phyloP scores from a whole-genome alignment of 2,329 filamentous ascomycete species.

The Verticillium zaregamsianum region DNA sequence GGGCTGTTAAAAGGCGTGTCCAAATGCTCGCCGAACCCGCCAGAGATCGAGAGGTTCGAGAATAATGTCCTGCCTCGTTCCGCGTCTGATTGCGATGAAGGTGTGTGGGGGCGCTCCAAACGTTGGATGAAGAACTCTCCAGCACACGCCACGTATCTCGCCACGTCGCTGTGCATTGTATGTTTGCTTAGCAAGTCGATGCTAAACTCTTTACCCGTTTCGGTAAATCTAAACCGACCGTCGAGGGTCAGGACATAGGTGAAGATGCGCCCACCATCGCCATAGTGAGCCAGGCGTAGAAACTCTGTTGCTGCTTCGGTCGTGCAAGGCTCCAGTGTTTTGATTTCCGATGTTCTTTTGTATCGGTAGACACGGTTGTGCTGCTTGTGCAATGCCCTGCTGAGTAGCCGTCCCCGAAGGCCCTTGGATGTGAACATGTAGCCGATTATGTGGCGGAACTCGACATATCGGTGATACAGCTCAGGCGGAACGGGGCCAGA shows the following conservation, averaged over 20 bases:
- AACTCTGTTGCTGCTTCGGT: slow-evolving; percentile 75
- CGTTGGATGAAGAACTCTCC: slow-evolving; percentile 90
- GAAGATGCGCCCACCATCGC: slow-evolving; percentile 80
- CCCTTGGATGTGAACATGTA: slow-evolving; percentile 81
- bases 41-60: not conserved
- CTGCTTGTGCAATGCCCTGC: slow-evolving; percentile 85
- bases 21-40: slow-evolving; percentile 28
- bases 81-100: slow-evolving; percentile 14
- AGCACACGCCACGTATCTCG: slow-evolving; percentile 84
- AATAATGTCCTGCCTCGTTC: slow-evolving; percentile 10
- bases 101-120: slow-evolving; percentile 39
- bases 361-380: slow-evolving; percentile 88
- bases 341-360: slow-evolving; percentile 48
- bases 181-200: slow-evolving; percentile 93
- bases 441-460: slow-evolving; percentile 86
- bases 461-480: slow-evolving; percentile 88
- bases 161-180: slow-evolving; percentile 94
- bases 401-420: slow-evolving; percentile 73
- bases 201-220: slow-evolving; percentile 92
- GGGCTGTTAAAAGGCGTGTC: slow-evolving; percentile 33
- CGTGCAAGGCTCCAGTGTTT: slow-evolving; percentile 57
- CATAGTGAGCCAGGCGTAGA: slow-evolving; percentile 80
- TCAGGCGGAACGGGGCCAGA: slow-evolving; percentile 73
- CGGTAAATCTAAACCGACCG: slow-evolving; percentile 82
- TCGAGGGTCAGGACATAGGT: slow-evolving; percentile 92